A percentile compares a stretch with the other conserved stretches of the same genome.
Evolutionary conservation across 352 stramenopile species (phyloP).

Genomic region (Phytophthora lateralis): DNA sequence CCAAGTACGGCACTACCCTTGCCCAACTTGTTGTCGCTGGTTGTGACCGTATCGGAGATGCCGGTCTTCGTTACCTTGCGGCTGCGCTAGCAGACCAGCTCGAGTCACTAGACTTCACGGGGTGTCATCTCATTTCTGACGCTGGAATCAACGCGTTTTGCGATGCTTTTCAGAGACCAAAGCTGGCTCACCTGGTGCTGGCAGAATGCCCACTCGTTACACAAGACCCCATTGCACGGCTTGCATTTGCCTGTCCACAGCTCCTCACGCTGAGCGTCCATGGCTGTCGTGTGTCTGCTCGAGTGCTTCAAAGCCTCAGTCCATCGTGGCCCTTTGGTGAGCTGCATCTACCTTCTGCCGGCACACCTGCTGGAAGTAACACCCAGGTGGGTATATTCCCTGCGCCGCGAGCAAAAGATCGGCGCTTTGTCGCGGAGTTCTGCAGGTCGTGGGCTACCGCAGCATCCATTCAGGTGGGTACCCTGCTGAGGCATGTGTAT

Average conservation of each 20-base stretch:
- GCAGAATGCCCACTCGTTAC: slow-evolving; percentile 63
- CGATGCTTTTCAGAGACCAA: slow-evolving; percentile 57
- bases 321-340: slow-evolving; percentile 70
- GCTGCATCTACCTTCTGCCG: slow-evolving; percentile 41
- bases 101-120: slow-evolving; percentile 65
- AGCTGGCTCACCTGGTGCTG: slow-evolving; percentile 63
- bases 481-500: not conserved
- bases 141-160: slow-evolving; percentile 53
- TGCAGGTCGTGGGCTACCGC: slow-evolving; percentile 60
- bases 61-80: slow-evolving; percentile 56
- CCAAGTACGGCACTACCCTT: slow-evolving; percentile 34
- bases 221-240: slow-evolving; percentile 61
- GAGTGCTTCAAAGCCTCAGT: slow-evolving; percentile 64
- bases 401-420: slow-evolving; percentile 66
- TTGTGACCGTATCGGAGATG: slow-evolving; percentile 69
- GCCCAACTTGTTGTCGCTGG: slow-evolving; percentile 61
- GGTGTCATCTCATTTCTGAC: slow-evolving; percentile 61
- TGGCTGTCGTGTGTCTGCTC: slow-evolving; percentile 64
- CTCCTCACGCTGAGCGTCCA: slow-evolving; percentile 73
- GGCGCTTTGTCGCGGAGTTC: slow-evolving; percentile 62
- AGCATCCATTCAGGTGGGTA: slow-evolving; percentile 58
- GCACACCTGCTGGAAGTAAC: slow-evolving; percentile 17
- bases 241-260: slow-evolving; percentile 68
- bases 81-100: slow-evolving; percentile 56
- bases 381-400: slow-evolving; percentile 71